Evolutionary conservation across 192 early-diverging fungal genomes (phyloP).

Genomic region (Backusella psychrophila): DNA sequence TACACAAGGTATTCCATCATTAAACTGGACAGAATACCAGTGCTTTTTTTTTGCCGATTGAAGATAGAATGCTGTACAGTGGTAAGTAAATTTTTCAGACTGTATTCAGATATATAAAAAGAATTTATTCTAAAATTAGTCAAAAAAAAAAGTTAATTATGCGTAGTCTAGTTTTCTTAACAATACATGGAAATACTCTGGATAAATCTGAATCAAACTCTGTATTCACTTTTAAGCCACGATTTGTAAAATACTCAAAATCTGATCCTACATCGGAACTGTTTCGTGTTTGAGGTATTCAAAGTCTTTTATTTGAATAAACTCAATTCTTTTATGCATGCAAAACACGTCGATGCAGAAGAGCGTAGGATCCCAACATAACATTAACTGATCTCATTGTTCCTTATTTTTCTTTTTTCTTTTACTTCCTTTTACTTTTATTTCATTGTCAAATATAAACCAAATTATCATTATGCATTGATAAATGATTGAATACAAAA

Average conservation of each 20-base stretch:
- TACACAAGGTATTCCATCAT: neutral
- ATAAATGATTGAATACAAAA: neutral
- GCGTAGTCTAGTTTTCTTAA: neutral
- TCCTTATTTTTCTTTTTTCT: neutral
- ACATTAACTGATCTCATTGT: neutral
- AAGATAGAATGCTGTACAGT: neutral
- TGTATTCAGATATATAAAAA: neutral
- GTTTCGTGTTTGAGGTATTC: neutral
- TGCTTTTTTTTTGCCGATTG: neutral
- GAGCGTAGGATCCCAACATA: neutral
- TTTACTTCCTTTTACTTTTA: neutral
- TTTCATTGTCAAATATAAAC: neutral
- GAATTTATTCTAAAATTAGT: slow-evolving; percentile 4
- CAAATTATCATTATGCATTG: neutral
- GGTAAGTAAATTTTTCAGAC: neutral
- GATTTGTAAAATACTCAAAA: neutral
- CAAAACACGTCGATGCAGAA: neutral
- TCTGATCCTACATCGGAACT: neutral
- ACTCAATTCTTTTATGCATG: neutral
- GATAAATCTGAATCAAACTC: neutral
- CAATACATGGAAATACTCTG: neutral
- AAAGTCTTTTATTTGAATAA: neutral
- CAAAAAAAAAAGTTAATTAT: neutral
- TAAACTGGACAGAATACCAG: neutral
- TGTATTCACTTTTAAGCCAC: neutral